phyloP scores from a whole-genome alignment of 2,329 filamentous ascomycete genomes.

The Ophiostoma pallidulum region DNA sequence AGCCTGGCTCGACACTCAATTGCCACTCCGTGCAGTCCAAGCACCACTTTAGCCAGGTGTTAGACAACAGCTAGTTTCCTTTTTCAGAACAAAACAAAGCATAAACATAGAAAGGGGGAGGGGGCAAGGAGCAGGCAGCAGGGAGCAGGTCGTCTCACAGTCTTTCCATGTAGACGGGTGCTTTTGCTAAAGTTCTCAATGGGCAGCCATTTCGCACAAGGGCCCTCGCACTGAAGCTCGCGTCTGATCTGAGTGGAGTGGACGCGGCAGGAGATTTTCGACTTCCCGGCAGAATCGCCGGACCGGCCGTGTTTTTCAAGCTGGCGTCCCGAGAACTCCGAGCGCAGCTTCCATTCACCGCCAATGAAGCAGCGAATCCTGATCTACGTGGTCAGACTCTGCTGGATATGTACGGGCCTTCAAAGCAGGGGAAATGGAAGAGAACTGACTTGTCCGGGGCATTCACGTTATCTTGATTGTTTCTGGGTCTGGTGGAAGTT shows the following conservation, averaged over 20 bases:
- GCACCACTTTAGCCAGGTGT: constrained; percentile 26
- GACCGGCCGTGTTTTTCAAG: constrained; percentile 20
- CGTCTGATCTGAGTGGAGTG: constrained; percentile 18
- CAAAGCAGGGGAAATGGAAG: no score
- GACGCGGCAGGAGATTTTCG: constrained; percentile 22
- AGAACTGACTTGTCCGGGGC: constrained; percentile 2
- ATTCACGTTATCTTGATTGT: not conserved
- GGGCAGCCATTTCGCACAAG: constrained; percentile 22
- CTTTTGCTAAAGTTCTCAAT: constrained; percentile 26
- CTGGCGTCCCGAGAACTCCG: constrained; percentile 24
- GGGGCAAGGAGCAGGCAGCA: no score
- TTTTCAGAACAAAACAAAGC: no score
- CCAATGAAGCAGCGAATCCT: constrained; percentile 25
- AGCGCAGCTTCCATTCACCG: constrained; percentile 22
- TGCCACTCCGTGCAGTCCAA: constrained; percentile 26
- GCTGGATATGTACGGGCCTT: not conserved
- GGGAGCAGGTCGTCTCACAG: constrained; percentile 20
- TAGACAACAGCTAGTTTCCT: not conserved
- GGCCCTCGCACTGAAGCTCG: constrained; percentile 23
- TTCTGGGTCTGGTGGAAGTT: not conserved
- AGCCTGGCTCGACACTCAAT: constrained; percentile 19
- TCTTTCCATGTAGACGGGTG: constrained; percentile 21
- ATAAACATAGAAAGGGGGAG: no score
- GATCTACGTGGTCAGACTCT: not conserved
- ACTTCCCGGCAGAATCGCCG: constrained; percentile 15